Base-by-base conservation (phyloP, 352 stramenopile genomes). In the Phytopythium aichiense region DNA sequence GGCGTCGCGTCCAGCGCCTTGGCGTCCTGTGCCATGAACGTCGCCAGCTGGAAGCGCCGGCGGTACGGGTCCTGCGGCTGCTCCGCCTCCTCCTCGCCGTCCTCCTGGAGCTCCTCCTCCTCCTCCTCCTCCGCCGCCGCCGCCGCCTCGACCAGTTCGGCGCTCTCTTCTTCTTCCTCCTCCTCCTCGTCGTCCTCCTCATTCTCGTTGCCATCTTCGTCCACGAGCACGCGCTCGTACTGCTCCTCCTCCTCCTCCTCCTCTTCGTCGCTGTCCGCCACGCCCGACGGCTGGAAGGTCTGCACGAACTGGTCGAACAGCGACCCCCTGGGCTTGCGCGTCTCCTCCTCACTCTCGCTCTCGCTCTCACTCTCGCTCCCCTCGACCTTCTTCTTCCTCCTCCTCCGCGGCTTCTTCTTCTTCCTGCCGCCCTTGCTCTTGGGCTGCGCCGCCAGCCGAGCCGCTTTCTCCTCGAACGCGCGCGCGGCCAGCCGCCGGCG, bases 261-360 rank as follows among this genome's bases (percentile, higher is more conserved):
- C 16, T 75, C 60, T 13, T 72, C 68, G 0, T 76, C 75, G 33
- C 77, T 65, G 7, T 68, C 56, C 7, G 12, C 56, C 0, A 33
- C 11, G 55, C 67, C 48, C 20, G 69, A 55, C 1, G 66, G 68
- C 33, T 85, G 80, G 55, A 91, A 91, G 28, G 76, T 77, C 46
- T 76, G 77, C 37, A 93, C 79, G 69, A 93, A 93, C 66, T 85
- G 65, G 30, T 84, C 70, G 73, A 93, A 93, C n/a, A 91, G 53
- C 37, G 78, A 79, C 8, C 46, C 68, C 37, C 50, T 63, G 40
- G 30, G 61, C 20, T 52, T 37, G 42, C 53, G 25, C 18, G 16
- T n/a, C 13, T 66, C 53, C 13, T 64, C 59, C 52, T 18, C 52
- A 4, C 20, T 25, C 42, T 43, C 42, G 48, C 58, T 64, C 46